Base-by-base conservation (phyloP, 108 stramenopile genomes). In the Nitzschia inconspicua region DNA sequence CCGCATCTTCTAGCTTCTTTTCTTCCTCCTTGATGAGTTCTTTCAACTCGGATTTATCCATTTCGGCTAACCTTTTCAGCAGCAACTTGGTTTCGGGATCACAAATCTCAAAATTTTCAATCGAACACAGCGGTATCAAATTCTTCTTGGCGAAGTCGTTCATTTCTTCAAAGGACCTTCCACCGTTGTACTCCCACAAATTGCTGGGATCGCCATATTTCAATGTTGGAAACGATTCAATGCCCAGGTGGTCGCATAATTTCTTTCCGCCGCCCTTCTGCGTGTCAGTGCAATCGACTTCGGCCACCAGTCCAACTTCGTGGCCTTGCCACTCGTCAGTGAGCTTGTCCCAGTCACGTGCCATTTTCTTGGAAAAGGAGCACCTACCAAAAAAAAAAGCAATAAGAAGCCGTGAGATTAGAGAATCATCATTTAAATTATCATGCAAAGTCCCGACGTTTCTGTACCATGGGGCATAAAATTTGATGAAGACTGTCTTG, bases 211-310 rank as follows among this genome's bases (percentile, higher is more conserved):
- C 77, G n/a, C 88, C 88, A 51, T 70, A 87, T 55, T 89, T 85
- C 31, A 95, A 52, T 3, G 94, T 91, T 29, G 94, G 94, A 68
- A 81, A 95, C 3, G 88, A 86, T 10, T 65, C 53, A 20, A 96
- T 67, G 19, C 92, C 93, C 47, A 90, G 72, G 3, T 55, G 67
- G 18, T 83, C 63, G 57, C 88, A 93, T 19, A 96, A 82, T 0
- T 66, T 54, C 51, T 82, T 68, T 13, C 79, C 85, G 8, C 90
- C 92, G 46, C 75, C 83, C 4, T 25, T 13, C 1, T 24, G n/a
- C 1, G 19, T 34, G n/a, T 51, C 43, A 7, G 78, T 83, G 49
- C 82, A 79, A 80, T 93, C 84, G 28, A 95, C 90, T 67, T 89
- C 73, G 55, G 79, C 70, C 65, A 94, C 61, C 72, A 87, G 48